Conservation (phyloP, 306 rosid species). For the Adenanthera pavonina region DNA sequence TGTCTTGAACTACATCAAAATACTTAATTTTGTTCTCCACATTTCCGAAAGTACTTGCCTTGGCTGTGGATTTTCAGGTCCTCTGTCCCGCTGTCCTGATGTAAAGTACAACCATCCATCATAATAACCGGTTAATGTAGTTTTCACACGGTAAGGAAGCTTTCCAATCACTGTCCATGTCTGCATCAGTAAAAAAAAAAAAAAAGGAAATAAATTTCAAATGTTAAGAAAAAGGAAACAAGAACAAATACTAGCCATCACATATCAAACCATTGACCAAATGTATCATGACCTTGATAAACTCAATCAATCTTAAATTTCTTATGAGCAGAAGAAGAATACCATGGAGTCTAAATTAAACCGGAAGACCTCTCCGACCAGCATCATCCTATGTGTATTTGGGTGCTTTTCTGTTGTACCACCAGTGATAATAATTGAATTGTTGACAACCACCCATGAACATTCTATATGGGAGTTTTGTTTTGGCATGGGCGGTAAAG, state of each 20-base stretch:
- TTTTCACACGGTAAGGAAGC: conserved; percentile 88
- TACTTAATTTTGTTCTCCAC: conserved; percentile 80
- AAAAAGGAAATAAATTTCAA: background rate
- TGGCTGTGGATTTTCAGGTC: conserved; percentile 92
- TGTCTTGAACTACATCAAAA: conserved; percentile 33
- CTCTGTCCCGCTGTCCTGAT: conserved; percentile 92
- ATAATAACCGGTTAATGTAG: conserved; percentile 80
- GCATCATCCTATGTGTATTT: conserved; percentile 75
- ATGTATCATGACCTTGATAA: background rate
- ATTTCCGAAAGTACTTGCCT: conserved; percentile 65
- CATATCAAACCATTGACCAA: conserved; percentile 5
- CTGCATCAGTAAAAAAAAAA: conserved; percentile 45
- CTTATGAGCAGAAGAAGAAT: conserved; percentile 33
- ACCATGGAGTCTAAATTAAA: conserved; percentile 72
- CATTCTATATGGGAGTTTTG: conserved; percentile 85
- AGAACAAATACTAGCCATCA: conserved; percentile 7
- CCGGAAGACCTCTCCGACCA: conserved; percentile 86
- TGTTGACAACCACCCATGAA: conserved; percentile 77
- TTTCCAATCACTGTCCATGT: conserved; percentile 92
- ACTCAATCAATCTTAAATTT: background rate
- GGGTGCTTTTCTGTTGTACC: conserved; percentile 96
- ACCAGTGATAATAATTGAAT: conserved; percentile 78
- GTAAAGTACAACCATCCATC: conserved; percentile 90
- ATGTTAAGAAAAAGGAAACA: background rate
- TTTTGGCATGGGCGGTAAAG: conserved; percentile 77